A percentile compares a stretch with the other conserved stretches of the same genome.
These are phyloP conservation scores for Boletales sp. DNA, from an alignment of 768 basidiomycete genomes.

Conservation along the genomic window DNA sequence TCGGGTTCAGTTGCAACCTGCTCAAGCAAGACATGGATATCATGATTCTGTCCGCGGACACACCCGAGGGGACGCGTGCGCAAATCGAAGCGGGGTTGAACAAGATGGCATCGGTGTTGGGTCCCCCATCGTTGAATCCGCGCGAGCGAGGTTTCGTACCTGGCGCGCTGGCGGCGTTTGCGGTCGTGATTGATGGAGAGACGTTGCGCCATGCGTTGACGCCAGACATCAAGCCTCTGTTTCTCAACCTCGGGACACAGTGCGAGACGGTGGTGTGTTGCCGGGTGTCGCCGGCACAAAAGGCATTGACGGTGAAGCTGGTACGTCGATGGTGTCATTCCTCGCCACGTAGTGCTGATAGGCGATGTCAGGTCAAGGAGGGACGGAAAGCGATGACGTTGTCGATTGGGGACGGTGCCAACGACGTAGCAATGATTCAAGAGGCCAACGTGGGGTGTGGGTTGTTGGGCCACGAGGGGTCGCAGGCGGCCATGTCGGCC, in stretches of 20 bases:
- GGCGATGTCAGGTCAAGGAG: conserved; percentile 73
- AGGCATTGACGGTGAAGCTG: conserved; percentile 93
- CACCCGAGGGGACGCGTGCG: conserved; percentile 64
- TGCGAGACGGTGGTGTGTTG: conserved; percentile 99
- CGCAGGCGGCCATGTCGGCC: conserved; percentile 98
- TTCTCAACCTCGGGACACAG: conserved; percentile 90
- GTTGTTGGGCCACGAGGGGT: conserved; percentile 89
- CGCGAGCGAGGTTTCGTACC: conserved; percentile 62
- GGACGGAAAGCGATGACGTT: conserved; percentile 95
- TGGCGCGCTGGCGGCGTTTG: conserved; percentile 73
- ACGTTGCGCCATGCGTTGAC: conserved; percentile 80
- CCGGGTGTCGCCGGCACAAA: conserved; percentile 95
- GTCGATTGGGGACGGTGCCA: conserved; percentile 95
- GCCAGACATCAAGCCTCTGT: conserved; percentile 74
- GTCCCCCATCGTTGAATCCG: conserved; percentile 64
- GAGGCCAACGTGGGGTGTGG: conserved; percentile 99
- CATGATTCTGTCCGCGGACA: conserved; percentile 92
- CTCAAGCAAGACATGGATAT: conserved; percentile 93
- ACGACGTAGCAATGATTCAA: conserved; percentile 99
- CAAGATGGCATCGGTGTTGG: conserved; percentile 86
- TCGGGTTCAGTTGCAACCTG: conserved; percentile 92
- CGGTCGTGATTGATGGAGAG: conserved; percentile 95
- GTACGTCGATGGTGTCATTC: conserved; percentile 39
- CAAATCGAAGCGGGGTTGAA: conserved; percentile 93
- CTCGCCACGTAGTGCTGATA: background rate